phyloP scores from a whole-genome alignment of 257 asterid genomes.

The Verbena officinalis region DNA sequence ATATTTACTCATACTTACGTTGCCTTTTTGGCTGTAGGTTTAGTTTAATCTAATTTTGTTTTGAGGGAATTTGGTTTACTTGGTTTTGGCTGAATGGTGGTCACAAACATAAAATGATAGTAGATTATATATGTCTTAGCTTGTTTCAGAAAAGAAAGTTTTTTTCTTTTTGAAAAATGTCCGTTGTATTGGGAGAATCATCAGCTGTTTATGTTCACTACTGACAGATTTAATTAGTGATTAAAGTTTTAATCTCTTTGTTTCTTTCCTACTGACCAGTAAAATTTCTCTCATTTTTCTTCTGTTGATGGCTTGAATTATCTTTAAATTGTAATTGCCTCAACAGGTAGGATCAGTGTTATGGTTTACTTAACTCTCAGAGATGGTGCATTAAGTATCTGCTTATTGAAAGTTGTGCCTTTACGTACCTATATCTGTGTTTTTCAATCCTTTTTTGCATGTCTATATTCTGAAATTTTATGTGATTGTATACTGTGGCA shows the following conservation, averaged over 20 bases:
- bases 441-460: not conserved
- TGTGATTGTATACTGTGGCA: conserved; percentile 41
- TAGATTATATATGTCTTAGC: not conserved
- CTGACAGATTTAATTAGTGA: not conserved
- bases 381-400: not conserved
- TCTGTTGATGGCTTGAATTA: not conserved
- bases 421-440: not conserved
- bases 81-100: conserved; percentile 8
- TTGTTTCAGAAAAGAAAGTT: not conserved
- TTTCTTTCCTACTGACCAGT: not conserved
- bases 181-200: not conserved
- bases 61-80: conserved; percentile 7
- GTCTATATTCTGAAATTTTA: conserved; percentile 1
- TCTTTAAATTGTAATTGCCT: not conserved
- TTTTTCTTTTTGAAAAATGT: not conserved
- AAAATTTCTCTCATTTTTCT: not conserved
- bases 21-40: not conserved
- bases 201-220: not conserved
- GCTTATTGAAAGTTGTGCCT: not conserved
- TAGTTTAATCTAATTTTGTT: not conserved
- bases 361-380: not conserved
- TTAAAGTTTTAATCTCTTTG: not conserved
- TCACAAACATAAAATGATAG: not conserved
- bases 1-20: conserved; percentile 4
- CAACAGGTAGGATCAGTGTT: not conserved